phyloP scores from a whole-genome alignment of 345 rosid genomes.

The Excoecaria cochinchinensis region DNA sequence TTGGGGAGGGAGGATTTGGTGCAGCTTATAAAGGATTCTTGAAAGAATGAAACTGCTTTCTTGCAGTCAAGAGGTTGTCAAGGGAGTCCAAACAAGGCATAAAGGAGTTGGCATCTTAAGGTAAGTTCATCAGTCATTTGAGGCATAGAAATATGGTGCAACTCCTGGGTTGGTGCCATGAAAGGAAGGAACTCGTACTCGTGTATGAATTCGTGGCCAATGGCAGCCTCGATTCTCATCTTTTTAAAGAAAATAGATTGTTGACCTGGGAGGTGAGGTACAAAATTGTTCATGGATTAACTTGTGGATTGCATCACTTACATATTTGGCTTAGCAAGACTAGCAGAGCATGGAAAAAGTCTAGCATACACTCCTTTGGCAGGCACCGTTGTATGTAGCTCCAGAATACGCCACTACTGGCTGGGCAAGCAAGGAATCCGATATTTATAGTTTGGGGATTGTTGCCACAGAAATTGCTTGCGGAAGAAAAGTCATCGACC shows the following conservation, averaged over 20 bases:
- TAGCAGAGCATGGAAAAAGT: neutral
- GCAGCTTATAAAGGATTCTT: no score
- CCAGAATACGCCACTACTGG: constrained; percentile 19
- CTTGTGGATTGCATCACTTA: constrained; percentile 14
- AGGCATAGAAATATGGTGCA: no score
- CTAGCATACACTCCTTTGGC: neutral
- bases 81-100: no score
- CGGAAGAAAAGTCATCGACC: neutral
- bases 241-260: constrained; percentile 5
- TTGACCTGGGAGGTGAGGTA: constrained; percentile 24
- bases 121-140: no score
- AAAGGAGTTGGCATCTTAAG: no score
- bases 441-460: neutral
- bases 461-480: neutral
- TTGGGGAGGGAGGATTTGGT: no score
- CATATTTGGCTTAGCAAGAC: neutral
- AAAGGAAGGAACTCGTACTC: no score
- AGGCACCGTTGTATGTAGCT: constrained; percentile 22
- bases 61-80: no score
- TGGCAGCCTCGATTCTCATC: constrained; percentile 30
- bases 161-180: no score
- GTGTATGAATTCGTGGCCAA: constrained; percentile 10
- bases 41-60: no score
- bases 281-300: constrained; percentile 21
- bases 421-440: neutral